These are phyloP conservation scores for Pestalotiopsis sp. DNA, from an alignment of 2,329 filamentous ascomycete species.

Conservation along the genomic window DNA sequence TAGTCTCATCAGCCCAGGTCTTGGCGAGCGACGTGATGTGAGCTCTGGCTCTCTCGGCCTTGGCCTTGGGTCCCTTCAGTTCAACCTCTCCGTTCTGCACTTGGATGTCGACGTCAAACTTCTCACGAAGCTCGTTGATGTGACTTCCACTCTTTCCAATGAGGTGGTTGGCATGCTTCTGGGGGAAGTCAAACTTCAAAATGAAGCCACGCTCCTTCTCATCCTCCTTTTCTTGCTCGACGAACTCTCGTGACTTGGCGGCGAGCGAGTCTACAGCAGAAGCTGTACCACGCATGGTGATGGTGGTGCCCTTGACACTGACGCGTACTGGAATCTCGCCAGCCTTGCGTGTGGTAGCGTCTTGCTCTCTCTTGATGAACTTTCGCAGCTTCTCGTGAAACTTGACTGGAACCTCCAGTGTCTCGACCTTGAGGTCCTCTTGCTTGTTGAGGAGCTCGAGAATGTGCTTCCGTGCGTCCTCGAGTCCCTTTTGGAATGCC, in stretches of 20 bases:
- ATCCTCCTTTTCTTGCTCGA: conserved; percentile 87
- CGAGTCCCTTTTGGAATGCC: conserved; percentile 58
- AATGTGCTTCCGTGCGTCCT: conserved; percentile 60
- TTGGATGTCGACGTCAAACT: conserved; percentile 77
- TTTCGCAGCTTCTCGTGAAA: conserved; percentile 66
- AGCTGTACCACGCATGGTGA: conserved; percentile 78
- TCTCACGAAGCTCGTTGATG: conserved; percentile 67
- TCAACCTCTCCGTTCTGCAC: conserved; percentile 93
- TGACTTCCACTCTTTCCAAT: conserved; percentile 71
- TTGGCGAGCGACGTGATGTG: conserved; percentile 81
- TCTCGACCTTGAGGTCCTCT: conserved; percentile 52
- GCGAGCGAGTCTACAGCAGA: conserved; percentile 73
- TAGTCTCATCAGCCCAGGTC: conserved; percentile 89
- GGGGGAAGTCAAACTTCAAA: conserved; percentile 87
- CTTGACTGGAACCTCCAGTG: conserved; percentile 63
- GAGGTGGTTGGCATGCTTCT: conserved; percentile 89
- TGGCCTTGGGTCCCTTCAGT: conserved; percentile 92
- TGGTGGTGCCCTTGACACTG: conserved; percentile 58
- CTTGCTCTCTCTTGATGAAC: conserved; percentile 69
- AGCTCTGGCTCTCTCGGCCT: conserved; percentile 83
- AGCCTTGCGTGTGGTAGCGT: conserved; percentile 48
- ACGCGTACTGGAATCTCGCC: conserved; percentile 65
- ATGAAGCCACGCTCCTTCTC: conserved; percentile 92
- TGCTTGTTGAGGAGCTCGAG: conserved; percentile 61
- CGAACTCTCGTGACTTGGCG: conserved; percentile 74